These are phyloP conservation scores for Populus davidiana DNA, from an alignment of 345 rosid genomes.

Conservation along the genomic window DNA sequence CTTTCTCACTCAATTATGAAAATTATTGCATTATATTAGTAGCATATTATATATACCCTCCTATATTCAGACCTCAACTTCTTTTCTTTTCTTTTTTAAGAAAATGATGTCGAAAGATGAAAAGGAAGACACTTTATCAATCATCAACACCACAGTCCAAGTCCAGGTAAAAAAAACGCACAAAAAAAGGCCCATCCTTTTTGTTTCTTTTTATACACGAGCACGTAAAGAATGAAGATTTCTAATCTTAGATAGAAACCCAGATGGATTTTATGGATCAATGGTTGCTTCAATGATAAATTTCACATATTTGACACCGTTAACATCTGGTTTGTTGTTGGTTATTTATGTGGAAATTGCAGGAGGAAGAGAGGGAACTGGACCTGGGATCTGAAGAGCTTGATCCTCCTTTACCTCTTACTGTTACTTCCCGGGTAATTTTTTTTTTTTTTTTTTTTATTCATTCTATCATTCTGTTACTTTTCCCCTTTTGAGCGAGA, in stretches of 20 bases:
- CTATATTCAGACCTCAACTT: background rate
- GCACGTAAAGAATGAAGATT: background rate
- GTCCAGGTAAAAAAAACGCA: background rate
- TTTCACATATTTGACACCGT: background rate
- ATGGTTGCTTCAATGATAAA: background rate
- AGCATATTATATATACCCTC: background rate
- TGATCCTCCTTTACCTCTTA: slow-evolving; percentile 68
- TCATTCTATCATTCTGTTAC: background rate
- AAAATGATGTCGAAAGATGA: background rate
- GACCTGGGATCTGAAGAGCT: slow-evolving; percentile 59
- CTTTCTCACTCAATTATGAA: background rate
- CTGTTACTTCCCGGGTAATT: slow-evolving; percentile 90
- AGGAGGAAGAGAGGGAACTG: slow-evolving; percentile 61
- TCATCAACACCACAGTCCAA: background rate
- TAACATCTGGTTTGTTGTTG: background rate
- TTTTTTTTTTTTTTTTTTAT: background rate
- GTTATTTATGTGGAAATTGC: slow-evolving; percentile 21
- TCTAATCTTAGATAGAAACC: background rate
- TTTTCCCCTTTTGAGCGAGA: background rate
- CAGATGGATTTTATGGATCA: background rate
- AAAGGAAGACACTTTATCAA: background rate
- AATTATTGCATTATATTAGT: background rate
- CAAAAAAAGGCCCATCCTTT: background rate
- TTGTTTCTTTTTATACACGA: background rate
- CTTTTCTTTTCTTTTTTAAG: background rate